A percentile compares a stretch with the other conserved stretches of the same genome.
Evolutionary conservation across 257 asterid species (phyloP).

Genomic region (Solanum sejunctum): DNA sequence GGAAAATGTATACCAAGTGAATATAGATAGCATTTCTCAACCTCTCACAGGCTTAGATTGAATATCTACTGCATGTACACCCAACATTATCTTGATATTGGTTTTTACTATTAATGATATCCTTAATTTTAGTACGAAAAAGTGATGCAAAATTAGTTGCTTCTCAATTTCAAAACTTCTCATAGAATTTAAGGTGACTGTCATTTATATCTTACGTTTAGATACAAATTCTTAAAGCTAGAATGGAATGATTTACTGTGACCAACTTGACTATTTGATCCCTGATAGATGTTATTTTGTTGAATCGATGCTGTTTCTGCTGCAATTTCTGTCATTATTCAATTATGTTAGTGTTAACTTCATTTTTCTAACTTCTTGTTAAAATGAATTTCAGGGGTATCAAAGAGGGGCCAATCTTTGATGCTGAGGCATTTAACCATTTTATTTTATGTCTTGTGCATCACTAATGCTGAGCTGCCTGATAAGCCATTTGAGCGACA

Average conservation of each 20-base stretch:
- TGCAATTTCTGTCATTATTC: neutral
- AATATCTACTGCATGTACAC: neutral
- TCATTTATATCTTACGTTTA: neutral
- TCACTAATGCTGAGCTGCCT: slow-evolving; percentile 26
- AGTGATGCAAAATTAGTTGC: neutral
- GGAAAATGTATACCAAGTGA: neutral
- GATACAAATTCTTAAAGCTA: neutral
- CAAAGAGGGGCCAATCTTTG: slow-evolving; percentile 25
- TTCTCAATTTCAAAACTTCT: neutral
- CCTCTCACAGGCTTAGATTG: neutral
- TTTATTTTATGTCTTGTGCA: slow-evolving; percentile 25
- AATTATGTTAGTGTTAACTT: neutral
- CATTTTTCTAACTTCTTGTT: neutral
- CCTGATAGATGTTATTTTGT: neutral
- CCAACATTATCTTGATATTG: neutral
- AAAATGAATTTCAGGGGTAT: slow-evolving; percentile 33
- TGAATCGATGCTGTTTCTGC: neutral
- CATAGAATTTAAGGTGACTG: neutral
- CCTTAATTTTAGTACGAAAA: neutral
- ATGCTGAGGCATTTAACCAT: slow-evolving; percentile 31
- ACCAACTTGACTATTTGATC: neutral
- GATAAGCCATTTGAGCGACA: slow-evolving; percentile 21
- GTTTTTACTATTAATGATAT: neutral
- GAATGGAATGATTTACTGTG: neutral
- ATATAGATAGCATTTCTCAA: neutral